A percentile compares a stretch with the other conserved stretches of the same genome.
Evolutionary conservation across 2,329 filamentous ascomycete species (phyloP).

Genomic region (Fusarium buharicum): DNA sequence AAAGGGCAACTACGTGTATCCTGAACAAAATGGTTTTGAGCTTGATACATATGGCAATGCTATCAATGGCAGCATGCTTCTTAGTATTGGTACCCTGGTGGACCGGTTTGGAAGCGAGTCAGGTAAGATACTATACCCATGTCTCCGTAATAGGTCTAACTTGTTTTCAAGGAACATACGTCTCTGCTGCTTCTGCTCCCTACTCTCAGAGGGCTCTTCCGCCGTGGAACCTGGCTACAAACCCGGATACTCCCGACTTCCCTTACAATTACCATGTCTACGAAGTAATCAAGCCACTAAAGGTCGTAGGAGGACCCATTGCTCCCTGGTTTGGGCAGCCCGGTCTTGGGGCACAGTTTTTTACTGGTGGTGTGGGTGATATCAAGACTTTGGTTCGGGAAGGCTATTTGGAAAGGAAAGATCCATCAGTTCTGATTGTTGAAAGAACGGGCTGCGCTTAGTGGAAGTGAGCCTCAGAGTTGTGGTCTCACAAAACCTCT

Average conservation of each 20-base stretch:
- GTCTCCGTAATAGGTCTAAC: slow-evolving; percentile 1
- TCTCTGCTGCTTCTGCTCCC: slow-evolving; percentile 57
- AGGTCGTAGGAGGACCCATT: slow-evolving; percentile 57
- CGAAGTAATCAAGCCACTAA: slow-evolving; percentile 53
- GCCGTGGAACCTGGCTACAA: slow-evolving; percentile 56
- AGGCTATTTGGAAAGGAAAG: slow-evolving; percentile 29
- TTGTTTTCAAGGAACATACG: slow-evolving; percentile 44
- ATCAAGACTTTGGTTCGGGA: slow-evolving; percentile 34
- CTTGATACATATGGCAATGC: slow-evolving; percentile 48
- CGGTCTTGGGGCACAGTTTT: slow-evolving; percentile 54
- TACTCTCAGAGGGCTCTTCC: slow-evolving; percentile 60
- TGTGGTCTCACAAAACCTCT: no score
- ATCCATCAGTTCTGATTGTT: slow-evolving; percentile 30
- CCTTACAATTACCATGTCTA: slow-evolving; percentile 63
- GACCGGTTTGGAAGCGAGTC: slow-evolving; percentile 61
- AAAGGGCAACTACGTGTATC: slow-evolving; percentile 50
- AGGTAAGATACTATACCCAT: slow-evolving; percentile 43
- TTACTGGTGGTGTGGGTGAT: slow-evolving; percentile 45
- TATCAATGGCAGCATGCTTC: slow-evolving; percentile 55
- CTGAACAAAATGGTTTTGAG: slow-evolving; percentile 55
- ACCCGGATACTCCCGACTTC: slow-evolving; percentile 45
- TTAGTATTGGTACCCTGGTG: slow-evolving; percentile 55
- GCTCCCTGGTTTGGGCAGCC: slow-evolving; percentile 62
- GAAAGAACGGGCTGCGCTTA: slow-evolving; percentile 26
- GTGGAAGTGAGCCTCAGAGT: neutral